Evolutionary conservation across 2,329 filamentous ascomycete genomes (phyloP).

Genomic region (Cladosporium cucumerinum): DNA sequence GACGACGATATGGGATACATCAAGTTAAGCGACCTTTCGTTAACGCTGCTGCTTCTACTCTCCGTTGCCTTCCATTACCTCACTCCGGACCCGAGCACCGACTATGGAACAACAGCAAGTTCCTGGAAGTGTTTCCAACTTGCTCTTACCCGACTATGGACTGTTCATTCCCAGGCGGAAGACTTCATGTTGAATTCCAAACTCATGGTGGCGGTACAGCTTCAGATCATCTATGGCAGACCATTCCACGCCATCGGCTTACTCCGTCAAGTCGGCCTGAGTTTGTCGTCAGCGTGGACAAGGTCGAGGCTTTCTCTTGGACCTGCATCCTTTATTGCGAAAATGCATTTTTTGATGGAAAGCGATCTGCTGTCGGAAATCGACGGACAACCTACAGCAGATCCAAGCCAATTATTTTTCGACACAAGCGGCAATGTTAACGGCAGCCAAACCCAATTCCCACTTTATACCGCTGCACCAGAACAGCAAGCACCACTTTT

Average conservation of each 20-base stretch:
- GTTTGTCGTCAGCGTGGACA: slow-evolving; percentile 13
- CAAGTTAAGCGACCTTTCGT: slow-evolving; percentile 14
- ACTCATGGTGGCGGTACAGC: slow-evolving; percentile 15
- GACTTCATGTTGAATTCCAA: slow-evolving; percentile 15
- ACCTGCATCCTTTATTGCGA: slow-evolving; percentile 11
- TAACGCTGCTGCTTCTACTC: slow-evolving; percentile 6
- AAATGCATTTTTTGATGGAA: slow-evolving; percentile 17
- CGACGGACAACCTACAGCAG: slow-evolving; percentile 14
- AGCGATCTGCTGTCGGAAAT: slow-evolving; percentile 16
- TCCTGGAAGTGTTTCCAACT: slow-evolving; percentile 16
- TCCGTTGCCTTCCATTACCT: slow-evolving; percentile 17
- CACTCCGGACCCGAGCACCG: slow-evolving; percentile 14
- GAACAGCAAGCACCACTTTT: slow-evolving; percentile 16
- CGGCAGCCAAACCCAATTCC: slow-evolving; percentile 16
- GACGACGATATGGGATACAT: slow-evolving; percentile 11
- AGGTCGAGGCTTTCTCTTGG: slow-evolving; percentile 15
- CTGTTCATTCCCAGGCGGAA: slow-evolving; percentile 15
- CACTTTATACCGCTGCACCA: slow-evolving; percentile 12
- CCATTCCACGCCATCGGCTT: slow-evolving; percentile 13
- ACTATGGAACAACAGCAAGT: slow-evolving; percentile 13
- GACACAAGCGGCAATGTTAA: slow-evolving; percentile 17
- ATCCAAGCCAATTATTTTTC: slow-evolving; percentile 9
- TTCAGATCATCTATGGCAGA: slow-evolving; percentile 15
- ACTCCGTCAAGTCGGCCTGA: slow-evolving; percentile 11
- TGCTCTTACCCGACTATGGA: slow-evolving; percentile 13